Evolutionary conservation across 371 early-diverging fungal species (phyloP), one percentile per base, ranked within the genome.

Genomic region (Mucor piriformis): DNA sequence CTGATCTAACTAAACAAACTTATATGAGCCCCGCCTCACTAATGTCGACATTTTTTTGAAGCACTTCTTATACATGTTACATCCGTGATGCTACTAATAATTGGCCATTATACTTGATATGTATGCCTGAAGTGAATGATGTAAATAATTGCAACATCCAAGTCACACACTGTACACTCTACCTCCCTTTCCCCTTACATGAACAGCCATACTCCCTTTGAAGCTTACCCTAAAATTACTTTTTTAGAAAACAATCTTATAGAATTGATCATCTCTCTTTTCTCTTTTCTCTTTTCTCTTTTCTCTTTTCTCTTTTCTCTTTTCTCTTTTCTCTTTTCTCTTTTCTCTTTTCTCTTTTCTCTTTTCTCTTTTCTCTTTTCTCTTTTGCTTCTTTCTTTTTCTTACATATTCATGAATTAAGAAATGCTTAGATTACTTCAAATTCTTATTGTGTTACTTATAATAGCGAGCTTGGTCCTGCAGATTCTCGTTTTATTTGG

Each of bases 391-490:
- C n/a, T 37, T 35, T 13, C 16, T 43, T 16, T 18, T 1, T 46
- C 18, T 35, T 27, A 15, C 8, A 33, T 49, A 25, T 52, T 51
- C 43, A 44, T 25, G 43, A 24, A 50, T 21, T 29, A 53, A n/a
- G 34, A 16, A 16, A 55, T 64, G 59, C 44, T 48, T 33, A 50
- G 24, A 50, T n/a, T 29, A 48, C 35, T 59, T 12, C 55, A 59
- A 8, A 50, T 43, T 32, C 21, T 60, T 16, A 46, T 50, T 33
- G 34, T 49, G 10, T 3, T 56, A 24, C 43, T 65, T 7, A 65
- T 65, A 7, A n/a, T 54, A 16, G 66, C 61, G 15, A 65, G 66
- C n/a, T 56, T 65, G 7, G 56, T 65, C 13, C 40, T 65, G n/a
- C 66, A 65, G 37, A 60, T 65, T 0, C 18, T 65, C 2, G 44